Evolutionary conservation across 345 rosid genomes (phyloP).

Genomic region (Erodium maritimum): DNA sequence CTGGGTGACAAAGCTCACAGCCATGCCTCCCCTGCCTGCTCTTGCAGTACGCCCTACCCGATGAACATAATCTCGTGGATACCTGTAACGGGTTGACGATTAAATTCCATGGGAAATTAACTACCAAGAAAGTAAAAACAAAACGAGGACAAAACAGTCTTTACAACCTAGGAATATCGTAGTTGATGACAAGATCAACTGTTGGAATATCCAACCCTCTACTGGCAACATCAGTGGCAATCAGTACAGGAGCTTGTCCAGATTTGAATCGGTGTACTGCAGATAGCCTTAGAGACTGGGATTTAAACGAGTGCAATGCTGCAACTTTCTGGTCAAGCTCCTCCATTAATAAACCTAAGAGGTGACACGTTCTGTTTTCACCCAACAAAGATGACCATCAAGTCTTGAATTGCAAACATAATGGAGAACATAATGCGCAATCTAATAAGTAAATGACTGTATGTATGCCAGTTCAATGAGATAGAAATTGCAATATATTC

Average conservation of each 20-base stretch:
- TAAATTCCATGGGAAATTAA: neutral
- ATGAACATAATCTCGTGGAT: slow-evolving; percentile 85
- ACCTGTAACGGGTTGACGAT: slow-evolving; percentile 27
- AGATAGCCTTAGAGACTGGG: slow-evolving; percentile 70
- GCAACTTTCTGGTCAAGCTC: slow-evolving; percentile 72
- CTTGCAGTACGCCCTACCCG: slow-evolving; percentile 98
- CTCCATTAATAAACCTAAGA: slow-evolving; percentile 63
- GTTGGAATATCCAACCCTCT: slow-evolving; percentile 97
- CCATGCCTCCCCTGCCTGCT: slow-evolving; percentile 91
- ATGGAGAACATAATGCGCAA: neutral
- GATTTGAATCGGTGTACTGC: slow-evolving; percentile 81
- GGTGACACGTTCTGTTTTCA: slow-evolving; percentile 57
- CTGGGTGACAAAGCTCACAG: slow-evolving; percentile 72
- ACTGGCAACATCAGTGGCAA: slow-evolving; percentile 92
- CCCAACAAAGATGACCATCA: slow-evolving; percentile 6
- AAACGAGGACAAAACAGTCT: neutral
- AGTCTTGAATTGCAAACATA: neutral
- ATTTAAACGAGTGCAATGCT: slow-evolving; percentile 67
- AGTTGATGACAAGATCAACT: slow-evolving; percentile 88
- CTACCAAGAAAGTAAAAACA: neutral
- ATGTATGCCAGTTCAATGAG: too few species aligned
- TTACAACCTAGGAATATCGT: slow-evolving; percentile 79
- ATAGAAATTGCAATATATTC: too few species aligned
- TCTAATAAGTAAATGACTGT: neutral
- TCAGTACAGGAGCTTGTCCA: slow-evolving; percentile 58